Percentiles rank a stretch among this genome's conserved stretches.
These are phyloP conservation scores for Xerocomus nothofagi DNA, from an alignment of 1,284 basidiomycete genomes.

Conservation along the genomic window DNA sequence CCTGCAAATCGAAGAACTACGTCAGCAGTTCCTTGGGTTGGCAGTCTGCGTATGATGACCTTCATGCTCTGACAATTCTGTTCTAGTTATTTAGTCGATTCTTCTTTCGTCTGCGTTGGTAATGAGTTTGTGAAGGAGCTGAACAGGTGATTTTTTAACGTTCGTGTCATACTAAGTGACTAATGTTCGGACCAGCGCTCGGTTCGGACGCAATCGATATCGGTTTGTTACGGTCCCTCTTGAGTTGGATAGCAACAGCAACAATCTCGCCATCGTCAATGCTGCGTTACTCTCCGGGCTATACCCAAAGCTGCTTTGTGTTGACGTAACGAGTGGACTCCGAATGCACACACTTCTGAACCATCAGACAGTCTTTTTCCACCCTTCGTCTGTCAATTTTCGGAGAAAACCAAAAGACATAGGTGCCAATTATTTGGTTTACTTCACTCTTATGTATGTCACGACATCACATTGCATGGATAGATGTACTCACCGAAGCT, in stretches of 20 bases:
- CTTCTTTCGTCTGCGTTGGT: constrained; percentile 79
- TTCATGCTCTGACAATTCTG: constrained; percentile 7
- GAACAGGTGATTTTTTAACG: constrained; percentile 48
- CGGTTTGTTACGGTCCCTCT: constrained; percentile 78
- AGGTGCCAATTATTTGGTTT: constrained; percentile 73
- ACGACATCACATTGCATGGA: background rate
- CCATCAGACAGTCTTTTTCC: constrained; percentile 81
- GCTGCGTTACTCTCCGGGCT: constrained; percentile 86
- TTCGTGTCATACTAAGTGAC: background rate
- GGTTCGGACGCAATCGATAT: constrained; percentile 73
- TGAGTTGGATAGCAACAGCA: constrained; percentile 71
- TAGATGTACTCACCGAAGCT: constrained; percentile 12
- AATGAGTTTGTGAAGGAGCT: constrained; percentile 69
- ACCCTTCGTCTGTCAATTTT: constrained; percentile 93
- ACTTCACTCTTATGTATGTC: constrained; percentile 87
- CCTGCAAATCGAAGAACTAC: constrained; percentile 94
- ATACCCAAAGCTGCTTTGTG: constrained; percentile 86
- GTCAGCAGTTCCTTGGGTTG: constrained; percentile 89
- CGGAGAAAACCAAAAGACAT: constrained; percentile 66
- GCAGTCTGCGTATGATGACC: constrained; percentile 7
- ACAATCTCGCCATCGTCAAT: constrained; percentile 66
- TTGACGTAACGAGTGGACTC: constrained; percentile 58
- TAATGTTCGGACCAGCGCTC: constrained; percentile 47
- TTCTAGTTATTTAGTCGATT: constrained; percentile 79
- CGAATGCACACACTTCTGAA: constrained; percentile 86